These are phyloP conservation scores for Ophiostoma populinum DNA, from an alignment of 2,329 filamentous ascomycete species.

Conservation along the genomic window DNA sequence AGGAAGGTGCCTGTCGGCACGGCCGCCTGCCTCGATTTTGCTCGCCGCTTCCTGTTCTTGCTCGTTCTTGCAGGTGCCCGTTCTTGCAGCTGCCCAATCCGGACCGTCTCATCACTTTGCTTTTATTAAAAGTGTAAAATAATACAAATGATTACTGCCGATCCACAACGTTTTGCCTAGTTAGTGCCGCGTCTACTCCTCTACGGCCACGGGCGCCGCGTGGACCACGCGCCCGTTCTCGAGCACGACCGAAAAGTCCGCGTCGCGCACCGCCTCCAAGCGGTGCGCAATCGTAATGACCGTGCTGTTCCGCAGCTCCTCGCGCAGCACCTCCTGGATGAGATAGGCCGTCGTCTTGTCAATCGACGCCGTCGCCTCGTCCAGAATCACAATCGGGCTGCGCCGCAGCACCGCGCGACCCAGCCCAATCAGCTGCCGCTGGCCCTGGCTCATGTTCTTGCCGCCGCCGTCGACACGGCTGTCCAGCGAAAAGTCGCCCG, in stretches of 20 bases:
- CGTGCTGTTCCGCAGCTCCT: slow-evolving; percentile 36
- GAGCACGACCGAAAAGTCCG: slow-evolving; percentile 35
- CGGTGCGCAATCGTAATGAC: slow-evolving; percentile 52
- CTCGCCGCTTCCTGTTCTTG: too few species aligned
- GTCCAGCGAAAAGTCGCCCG: slow-evolving; percentile 22
- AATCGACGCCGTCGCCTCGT: slow-evolving; percentile 48
- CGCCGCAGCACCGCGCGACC: slow-evolving; percentile 40
- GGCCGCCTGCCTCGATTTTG: too few species aligned
- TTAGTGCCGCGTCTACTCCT: too few species aligned
- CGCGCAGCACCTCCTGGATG: slow-evolving; percentile 39
- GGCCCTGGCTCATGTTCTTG: slow-evolving; percentile 44
- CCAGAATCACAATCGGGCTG: slow-evolving; percentile 43
- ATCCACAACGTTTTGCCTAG: too few species aligned
- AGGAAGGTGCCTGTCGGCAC: too few species aligned
- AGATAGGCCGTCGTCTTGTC: slow-evolving; percentile 39
- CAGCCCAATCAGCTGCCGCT: slow-evolving; percentile 44
- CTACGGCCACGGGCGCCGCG: slow-evolving; percentile 4
- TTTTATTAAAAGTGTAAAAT: neutral
- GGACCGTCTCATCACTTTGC: neutral
- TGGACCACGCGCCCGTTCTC: slow-evolving; percentile 31
- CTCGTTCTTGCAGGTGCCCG: too few species aligned
- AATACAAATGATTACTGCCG: too few species aligned
- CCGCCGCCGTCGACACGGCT: slow-evolving; percentile 41
- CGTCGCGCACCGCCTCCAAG: slow-evolving; percentile 42
- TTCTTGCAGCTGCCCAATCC: slow-evolving; percentile 10